phyloP scores from a whole-genome alignment of 768 basidiomycete genomes.

The Boletus barrowsii region DNA sequence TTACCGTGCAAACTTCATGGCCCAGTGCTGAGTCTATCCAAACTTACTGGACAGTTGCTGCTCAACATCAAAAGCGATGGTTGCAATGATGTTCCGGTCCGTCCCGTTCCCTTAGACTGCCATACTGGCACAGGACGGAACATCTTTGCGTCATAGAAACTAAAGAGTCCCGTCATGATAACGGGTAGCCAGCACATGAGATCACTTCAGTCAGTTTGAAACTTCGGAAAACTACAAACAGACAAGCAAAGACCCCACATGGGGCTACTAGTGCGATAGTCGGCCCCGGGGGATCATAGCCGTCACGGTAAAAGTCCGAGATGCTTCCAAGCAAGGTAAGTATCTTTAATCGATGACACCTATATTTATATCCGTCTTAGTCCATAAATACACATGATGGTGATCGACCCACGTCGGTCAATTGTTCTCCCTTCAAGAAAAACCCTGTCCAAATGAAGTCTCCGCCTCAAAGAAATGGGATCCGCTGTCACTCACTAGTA shows the following conservation, averaged over 20 bases:
- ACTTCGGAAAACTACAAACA: conserved; percentile 7
- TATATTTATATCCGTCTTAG: too few species aligned
- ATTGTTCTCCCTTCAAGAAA: too few species aligned
- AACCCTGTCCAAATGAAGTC: too few species aligned
- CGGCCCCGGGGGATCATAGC: too few species aligned
- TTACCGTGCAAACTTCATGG: conserved; percentile 63
- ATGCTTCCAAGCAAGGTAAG: too few species aligned
- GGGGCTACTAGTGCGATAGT: background rate
- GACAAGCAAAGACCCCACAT: background rate
- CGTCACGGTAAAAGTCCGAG: too few species aligned
- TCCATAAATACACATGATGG: too few species aligned
- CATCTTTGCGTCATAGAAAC: conserved; percentile 6
- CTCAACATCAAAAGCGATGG: background rate
- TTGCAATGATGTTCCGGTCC: background rate
- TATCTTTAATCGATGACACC: too few species aligned
- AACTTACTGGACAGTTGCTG: background rate
- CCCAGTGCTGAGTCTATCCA: background rate
- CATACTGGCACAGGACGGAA: conserved; percentile 13
- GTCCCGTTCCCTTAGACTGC: background rate
- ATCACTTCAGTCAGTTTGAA: conserved; percentile 11
- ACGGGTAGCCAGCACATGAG: background rate
- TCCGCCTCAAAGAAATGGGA: too few species aligned
- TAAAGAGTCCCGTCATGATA: background rate
- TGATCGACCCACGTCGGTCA: too few species aligned
- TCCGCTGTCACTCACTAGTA: too few species aligned